phyloP scores from a whole-genome alignment of 225 moss, liverwort and hornwort genomes.

The Lunularia cruciata region DNA sequence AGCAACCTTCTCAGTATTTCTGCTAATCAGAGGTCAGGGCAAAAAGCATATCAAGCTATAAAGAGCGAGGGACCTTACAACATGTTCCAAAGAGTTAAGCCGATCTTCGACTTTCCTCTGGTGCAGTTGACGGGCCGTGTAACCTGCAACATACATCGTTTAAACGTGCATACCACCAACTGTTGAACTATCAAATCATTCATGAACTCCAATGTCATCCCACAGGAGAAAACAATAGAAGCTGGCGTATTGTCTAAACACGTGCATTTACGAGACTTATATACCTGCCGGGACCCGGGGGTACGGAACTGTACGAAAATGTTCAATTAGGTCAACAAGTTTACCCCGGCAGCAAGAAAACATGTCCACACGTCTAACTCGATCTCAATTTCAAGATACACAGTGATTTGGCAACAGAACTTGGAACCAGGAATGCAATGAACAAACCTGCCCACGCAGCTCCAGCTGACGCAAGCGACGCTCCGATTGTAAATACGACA shows the following conservation, averaged over 20 bases:
- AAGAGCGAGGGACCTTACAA: conserved; percentile 43
- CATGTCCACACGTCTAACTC: no score
- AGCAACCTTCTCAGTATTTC: no score
- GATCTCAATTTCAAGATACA: neutral
- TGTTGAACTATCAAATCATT: no score
- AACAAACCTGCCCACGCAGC: conserved; percentile 52
- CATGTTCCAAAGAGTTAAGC: conserved; percentile 72
- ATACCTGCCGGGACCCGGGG: no score
- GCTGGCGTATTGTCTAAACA: no score
- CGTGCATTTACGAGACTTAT: no score
- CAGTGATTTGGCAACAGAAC: neutral
- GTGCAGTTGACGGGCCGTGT: conserved; percentile 78
- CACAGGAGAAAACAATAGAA: no score
- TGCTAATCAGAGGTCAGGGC: no score
- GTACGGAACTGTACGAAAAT: no score
- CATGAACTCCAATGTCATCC: no score
- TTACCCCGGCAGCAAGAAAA: neutral
- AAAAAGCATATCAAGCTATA: no score
- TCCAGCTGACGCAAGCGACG: conserved; percentile 52
- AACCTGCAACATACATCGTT: conserved; percentile 38
- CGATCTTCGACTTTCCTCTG: conserved; percentile 86
- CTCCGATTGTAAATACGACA: conserved; percentile 52
- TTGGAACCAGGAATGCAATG: neutral
- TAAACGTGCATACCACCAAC: neutral
- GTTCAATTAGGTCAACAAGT: neutral